A percentile compares a stretch with the other conserved stretches of the same genome.
These are phyloP conservation scores for Cornus controversa DNA, from an alignment of 148 eudicot species.

Conservation along the genomic window DNA sequence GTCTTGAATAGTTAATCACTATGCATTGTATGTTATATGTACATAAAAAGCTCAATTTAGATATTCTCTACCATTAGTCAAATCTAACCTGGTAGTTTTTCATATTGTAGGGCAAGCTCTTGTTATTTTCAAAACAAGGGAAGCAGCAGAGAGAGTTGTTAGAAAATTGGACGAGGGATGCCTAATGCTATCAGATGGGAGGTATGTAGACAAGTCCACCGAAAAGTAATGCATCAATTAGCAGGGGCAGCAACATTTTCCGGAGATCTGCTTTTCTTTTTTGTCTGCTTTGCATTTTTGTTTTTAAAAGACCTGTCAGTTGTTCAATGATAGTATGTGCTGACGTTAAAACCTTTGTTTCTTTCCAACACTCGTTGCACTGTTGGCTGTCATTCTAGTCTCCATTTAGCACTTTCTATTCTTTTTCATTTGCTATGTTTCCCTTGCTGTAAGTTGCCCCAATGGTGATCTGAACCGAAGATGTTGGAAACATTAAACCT, in stretches of 20 bases:
- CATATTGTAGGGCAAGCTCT: constrained; percentile 52
- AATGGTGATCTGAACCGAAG: no score
- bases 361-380: no score
- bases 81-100: not conserved
- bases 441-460: no score
- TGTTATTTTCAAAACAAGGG: constrained; percentile 43
- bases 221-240: not conserved
- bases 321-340: not conserved
- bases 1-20: not conserved
- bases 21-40: not conserved
- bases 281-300: not conserved
- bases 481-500: no score
- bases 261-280: not conserved
- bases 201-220: constrained; percentile 29
- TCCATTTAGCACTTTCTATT: no score
- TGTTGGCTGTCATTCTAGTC: no score
- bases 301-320: not conserved
- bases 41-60: not conserved
- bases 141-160: constrained; percentile 47
- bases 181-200: constrained; percentile 61
- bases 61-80: not conserved
- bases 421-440: no score
- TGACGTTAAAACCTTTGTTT: no score
- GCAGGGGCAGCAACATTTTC: not conserved
- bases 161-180: constrained; percentile 39